Evolutionary conservation across 2,329 filamentous ascomycete genomes (phyloP).

Genomic region (Hypocreales sp.): DNA sequence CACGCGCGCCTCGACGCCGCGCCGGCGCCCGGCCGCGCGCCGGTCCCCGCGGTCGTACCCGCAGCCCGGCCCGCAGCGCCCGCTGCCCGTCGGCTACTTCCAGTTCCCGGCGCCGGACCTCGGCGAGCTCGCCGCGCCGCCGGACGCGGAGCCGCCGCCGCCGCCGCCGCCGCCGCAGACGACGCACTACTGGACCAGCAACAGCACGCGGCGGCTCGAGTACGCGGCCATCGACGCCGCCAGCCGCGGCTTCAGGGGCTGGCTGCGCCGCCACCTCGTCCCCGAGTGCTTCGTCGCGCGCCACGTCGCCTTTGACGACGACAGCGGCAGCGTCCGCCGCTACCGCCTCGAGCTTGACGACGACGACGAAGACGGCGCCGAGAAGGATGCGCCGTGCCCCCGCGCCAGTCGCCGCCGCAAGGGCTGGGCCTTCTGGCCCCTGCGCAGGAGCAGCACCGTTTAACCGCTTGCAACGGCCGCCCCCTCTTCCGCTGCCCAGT

Average conservation of each 20-base stretch:
- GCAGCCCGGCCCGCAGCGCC: slow-evolving; percentile 16
- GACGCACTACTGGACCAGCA: slow-evolving; percentile 52
- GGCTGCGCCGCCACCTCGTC: slow-evolving; percentile 39
- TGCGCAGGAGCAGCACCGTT: slow-evolving; percentile 10
- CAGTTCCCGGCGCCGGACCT: slow-evolving; percentile 32
- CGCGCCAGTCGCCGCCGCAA: slow-evolving; percentile 7
- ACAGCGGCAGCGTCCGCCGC: slow-evolving; percentile 45
- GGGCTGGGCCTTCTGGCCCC: slow-evolving; percentile 14
- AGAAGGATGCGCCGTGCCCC: slow-evolving; percentile 8
- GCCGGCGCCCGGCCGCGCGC: slow-evolving; percentile 25
- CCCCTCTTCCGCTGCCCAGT: not conserved
- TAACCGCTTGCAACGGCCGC: no score
- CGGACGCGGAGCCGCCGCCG: no score
- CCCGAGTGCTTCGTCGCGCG: slow-evolving; percentile 45
- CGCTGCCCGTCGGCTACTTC: slow-evolving; percentile 25
- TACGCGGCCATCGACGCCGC: slow-evolving; percentile 53
- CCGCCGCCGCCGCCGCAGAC: slow-evolving; percentile 36
- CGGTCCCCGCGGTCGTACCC: slow-evolving; percentile 22
- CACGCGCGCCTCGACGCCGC: slow-evolving; percentile 14
- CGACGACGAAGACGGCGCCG: slow-evolving; percentile 18
- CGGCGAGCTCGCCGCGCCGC: slow-evolving; percentile 11
- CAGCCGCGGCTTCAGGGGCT: slow-evolving; percentile 42
- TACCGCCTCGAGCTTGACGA: slow-evolving; percentile 44
- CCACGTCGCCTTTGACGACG: slow-evolving; percentile 42
- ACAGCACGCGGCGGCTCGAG: slow-evolving; percentile 44